These are phyloP conservation scores for Nannochloris sp. DNA, from an alignment of 139 green algal genomes.

Conservation along the genomic window DNA sequence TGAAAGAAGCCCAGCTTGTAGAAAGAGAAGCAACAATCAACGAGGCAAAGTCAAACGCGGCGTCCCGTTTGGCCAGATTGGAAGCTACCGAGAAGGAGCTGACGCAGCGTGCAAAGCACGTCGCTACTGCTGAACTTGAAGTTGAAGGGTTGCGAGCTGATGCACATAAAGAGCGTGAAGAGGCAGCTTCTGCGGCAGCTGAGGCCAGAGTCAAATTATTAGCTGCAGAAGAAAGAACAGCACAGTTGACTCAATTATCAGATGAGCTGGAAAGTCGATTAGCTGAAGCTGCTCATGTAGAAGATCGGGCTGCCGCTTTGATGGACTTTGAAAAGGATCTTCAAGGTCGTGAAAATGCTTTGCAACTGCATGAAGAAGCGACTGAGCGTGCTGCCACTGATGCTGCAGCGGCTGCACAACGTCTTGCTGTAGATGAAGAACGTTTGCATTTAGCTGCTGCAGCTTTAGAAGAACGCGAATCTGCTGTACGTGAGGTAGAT, in stretches of 20 bases:
- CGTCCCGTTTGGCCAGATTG: background rate
- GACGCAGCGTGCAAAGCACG: background rate
- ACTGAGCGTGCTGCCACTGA: background rate
- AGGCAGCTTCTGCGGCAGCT: background rate
- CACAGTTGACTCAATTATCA: conserved; percentile 7
- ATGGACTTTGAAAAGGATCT: conserved; percentile 1
- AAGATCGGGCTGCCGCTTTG: background rate
- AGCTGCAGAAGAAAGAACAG: conserved; percentile 3
- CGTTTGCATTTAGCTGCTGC: background rate
- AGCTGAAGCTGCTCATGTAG: conserved; percentile 1
- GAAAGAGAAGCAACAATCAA: conserved; percentile 12
- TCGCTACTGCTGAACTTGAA: background rate
- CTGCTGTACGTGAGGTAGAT: background rate
- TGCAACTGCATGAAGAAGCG: conserved; percentile 13
- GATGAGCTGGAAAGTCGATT: conserved; percentile 8
- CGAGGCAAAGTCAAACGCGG: conserved; percentile 7
- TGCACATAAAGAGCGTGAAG: conserved; percentile 1
- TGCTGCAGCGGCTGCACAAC: background rate
- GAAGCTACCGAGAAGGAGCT: conserved; percentile 5
- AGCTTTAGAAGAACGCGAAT: conserved; percentile 2
- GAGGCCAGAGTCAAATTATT: background rate
- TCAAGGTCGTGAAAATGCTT: background rate
- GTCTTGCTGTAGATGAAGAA: background rate
- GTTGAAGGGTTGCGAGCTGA: background rate
- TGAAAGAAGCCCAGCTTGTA: conserved; percentile 5